A percentile compares a stretch with the other conserved stretches of the same genome.
Conservation (phyloP, 2,329 filamentous ascomycete genomes). For the Cladorrhinum sp. region DNA sequence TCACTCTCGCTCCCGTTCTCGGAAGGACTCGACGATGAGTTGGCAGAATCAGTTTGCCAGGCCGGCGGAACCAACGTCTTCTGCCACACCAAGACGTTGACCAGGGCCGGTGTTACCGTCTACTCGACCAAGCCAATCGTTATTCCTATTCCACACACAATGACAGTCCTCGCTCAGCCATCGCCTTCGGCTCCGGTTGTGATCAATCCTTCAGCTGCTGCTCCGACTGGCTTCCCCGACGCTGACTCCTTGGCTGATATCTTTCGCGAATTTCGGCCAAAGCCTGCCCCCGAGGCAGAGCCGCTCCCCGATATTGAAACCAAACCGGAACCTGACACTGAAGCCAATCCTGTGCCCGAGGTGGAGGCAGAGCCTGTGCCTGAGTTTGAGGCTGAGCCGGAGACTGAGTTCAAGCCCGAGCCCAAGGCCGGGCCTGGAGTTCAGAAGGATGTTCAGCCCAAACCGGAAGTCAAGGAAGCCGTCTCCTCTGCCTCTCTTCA, state of each 20-base stretch:
- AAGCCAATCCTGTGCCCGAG: background rate
- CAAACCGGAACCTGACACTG: background rate
- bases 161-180: background rate
- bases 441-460: background rate
- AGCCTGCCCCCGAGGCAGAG: background rate
- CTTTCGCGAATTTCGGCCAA: background rate
- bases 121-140: slow-evolving; percentile 10
- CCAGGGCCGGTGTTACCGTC: background rate
- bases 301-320: background rate
- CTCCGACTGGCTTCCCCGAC: background rate
- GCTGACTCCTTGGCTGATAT: background rate
- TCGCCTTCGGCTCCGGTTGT: background rate
- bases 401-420: background rate
- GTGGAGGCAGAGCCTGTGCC: background rate
- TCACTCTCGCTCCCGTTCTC: background rate
- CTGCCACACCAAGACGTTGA: slow-evolving; percentile 9
- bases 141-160: slow-evolving; percentile 10
- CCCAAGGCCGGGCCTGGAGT: background rate
- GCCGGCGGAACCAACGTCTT: slow-evolving; percentile 8
- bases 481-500: background rate
- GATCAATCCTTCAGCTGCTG: background rate
- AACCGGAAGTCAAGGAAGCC: background rate
- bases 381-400: background rate
- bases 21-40: background rate
- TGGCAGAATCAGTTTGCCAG: slow-evolving; percentile 3